Evolutionary conservation across 169 alveolate genomes (phyloP), one percentile per base, ranked within the genome.

Genomic region (Perkinsus olseni): DNA sequence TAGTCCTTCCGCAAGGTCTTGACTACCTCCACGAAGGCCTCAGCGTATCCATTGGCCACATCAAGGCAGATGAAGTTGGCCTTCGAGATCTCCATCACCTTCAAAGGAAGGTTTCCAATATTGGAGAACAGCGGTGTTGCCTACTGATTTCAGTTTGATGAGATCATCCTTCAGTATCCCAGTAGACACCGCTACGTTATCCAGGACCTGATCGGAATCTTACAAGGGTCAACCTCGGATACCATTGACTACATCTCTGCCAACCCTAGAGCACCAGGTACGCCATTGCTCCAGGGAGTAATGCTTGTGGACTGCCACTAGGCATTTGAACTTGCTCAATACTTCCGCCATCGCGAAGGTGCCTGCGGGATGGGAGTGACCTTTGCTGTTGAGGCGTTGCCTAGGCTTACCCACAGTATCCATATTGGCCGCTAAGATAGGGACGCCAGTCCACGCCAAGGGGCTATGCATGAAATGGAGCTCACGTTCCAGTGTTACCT

Each of bases 41-140:
- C 95, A 36, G 94, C 74, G 91, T 94, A 94, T 74, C 95, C 95
- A 38, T 94, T 94, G 38, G 95, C 95, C 20, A 94, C 95, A n/a
- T 94, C 95, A 28, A 94, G 50, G 93, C 95, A 94, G 50, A 94
- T 91, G 93, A 94, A 90, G n/a, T 91, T 50, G 93, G 74, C 39
- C 62, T 34, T 34, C 91, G 74, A 8, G 36, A 31, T 38, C 38
- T 39, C 82, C 36, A n/a, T 17, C 37, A 91, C 93, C 45, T 40
- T 40, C 3, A 6, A 40, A 6, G 50, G 50, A 11, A 40, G 21
- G 11, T 40, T 6, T 6, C 11, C 3, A 40, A 3, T 13, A 62
- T 8, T 13, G 82, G 37, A 24, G 31, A 6, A 62, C 10, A 24
- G 36, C 34, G 17, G 1, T 3, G 82, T 24, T 8, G 8, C 28